These are phyloP conservation scores for Nymphaea colorata DNA, from an alignment of 164 flowering plant genomes.

Conservation along the genomic window DNA sequence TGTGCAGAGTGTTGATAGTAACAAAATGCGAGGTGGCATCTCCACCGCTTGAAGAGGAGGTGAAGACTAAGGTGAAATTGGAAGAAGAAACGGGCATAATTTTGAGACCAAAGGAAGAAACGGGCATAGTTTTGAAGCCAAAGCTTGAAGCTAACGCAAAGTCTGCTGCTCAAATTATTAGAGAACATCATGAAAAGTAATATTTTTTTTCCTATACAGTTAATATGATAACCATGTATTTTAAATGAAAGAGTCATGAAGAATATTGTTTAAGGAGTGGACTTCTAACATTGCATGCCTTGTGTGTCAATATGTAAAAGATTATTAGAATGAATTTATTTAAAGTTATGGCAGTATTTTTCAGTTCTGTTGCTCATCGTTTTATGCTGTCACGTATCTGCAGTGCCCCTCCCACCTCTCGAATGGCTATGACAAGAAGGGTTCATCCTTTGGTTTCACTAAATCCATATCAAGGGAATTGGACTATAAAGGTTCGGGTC, in stretches of 20 bases:
- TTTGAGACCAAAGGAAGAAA: constrained; percentile 56
- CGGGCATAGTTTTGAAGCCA: constrained; percentile 59
- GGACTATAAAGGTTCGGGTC: constrained; percentile 87
- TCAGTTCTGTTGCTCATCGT: too few species aligned
- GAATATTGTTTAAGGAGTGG: background rate
- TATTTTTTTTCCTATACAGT: constrained; percentile 6
- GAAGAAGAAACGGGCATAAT: constrained; percentile 28
- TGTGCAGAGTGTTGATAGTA: constrained; percentile 16
- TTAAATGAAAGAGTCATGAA: background rate
- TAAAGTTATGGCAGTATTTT: too few species aligned
- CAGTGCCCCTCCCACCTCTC: constrained; percentile 79
- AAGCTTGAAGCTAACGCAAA: constrained; percentile 65
- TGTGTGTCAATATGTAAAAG: background rate
- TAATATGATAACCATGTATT: background rate
- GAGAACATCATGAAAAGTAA: constrained; percentile 75
- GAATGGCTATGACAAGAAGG: constrained; percentile 87
- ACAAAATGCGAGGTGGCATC: constrained; percentile 71
- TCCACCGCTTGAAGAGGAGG: constrained; percentile 68
- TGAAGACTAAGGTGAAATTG: constrained; percentile 22
- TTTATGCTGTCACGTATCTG: background rate
- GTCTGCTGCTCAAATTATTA: constrained; percentile 82
- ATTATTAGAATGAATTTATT: too few species aligned
- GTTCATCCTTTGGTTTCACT: constrained; percentile 82
- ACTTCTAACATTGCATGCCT: background rate
- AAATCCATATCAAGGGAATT: constrained; percentile 91